These are phyloP conservation scores for Apiospora rasikravindrae DNA, from an alignment of 2,329 filamentous ascomycete species.

Conservation along the genomic window DNA sequence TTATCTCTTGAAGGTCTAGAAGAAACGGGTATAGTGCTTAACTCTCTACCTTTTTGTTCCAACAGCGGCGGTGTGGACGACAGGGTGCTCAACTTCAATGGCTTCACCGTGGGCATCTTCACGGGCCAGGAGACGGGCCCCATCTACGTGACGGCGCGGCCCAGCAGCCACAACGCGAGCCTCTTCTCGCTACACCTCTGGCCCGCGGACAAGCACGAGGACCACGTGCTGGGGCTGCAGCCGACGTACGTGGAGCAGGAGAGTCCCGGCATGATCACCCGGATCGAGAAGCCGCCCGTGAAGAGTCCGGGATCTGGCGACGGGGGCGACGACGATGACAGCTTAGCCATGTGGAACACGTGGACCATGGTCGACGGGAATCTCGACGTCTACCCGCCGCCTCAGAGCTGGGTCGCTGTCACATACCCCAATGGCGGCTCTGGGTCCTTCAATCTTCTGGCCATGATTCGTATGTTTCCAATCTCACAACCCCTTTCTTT, in stretches of 20 bases:
- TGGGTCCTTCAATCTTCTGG: not conserved
- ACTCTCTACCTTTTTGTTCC: not conserved
- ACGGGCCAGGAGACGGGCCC: not conserved
- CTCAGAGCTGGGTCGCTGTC: constrained; percentile 3
- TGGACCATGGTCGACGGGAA: constrained; percentile 7
- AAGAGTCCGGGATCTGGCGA: not conserved
- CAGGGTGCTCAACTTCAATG: not conserved
- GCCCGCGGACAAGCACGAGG: constrained; percentile 8
- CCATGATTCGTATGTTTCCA: not conserved
- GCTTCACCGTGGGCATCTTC: constrained; percentile 15
- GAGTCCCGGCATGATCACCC: constrained; percentile 5
- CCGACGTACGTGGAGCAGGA: not conserved
- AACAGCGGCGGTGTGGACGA: not conserved
- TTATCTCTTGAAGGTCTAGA: too few relatives aligned
- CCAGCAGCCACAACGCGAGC: constrained; percentile 3
- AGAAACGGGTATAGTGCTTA: too few relatives aligned
- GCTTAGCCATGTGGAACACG: not conserved
- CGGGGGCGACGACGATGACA: not conserved
- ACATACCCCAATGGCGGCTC: not conserved
- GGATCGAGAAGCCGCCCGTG: not conserved
- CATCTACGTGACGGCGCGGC: constrained; percentile 9
- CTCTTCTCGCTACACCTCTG: constrained; percentile 4
- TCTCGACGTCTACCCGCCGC: not conserved
- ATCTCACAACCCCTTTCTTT: not conserved
- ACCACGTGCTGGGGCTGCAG: constrained; percentile 3